A percentile compares a stretch with the other conserved stretches of the same genome.
Evolutionary conservation across 805 yeast species (phyloP).

Genomic region (Metschnikowia baotianmanensis): DNA sequence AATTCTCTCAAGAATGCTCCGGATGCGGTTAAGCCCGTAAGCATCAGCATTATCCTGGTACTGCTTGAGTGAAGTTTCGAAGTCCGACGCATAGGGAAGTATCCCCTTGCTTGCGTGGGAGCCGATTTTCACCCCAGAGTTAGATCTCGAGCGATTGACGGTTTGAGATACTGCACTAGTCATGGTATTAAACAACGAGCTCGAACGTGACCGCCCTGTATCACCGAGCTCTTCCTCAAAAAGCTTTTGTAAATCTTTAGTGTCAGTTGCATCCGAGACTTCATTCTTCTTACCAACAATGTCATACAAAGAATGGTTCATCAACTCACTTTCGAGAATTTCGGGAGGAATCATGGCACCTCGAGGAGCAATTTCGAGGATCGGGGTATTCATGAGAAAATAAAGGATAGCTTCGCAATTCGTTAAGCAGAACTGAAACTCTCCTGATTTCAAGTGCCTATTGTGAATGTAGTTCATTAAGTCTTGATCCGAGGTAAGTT

Average conservation of each 20-base stretch:
- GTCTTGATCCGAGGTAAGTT: constrained; percentile 30
- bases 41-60: constrained; percentile 12
- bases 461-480: constrained; percentile 27
- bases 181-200: constrained; percentile 38
- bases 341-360: constrained; percentile 11
- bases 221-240: constrained; percentile 14
- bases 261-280: not conserved
- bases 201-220: constrained; percentile 34
- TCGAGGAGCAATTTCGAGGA: constrained; percentile 26
- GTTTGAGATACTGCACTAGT: constrained; percentile 30
- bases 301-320: constrained; percentile 25
- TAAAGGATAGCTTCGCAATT: constrained; percentile 42
- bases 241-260: constrained; percentile 5
- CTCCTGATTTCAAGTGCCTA: constrained; percentile 37
- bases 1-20: constrained; percentile 35
- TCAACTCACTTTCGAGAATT: constrained; percentile 12
- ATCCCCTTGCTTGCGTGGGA: constrained; percentile 21
- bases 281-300: constrained; percentile 21
- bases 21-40: constrained; percentile 31
- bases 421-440: constrained; percentile 37
- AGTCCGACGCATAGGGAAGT: constrained; percentile 23
- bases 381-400: constrained; percentile 36
- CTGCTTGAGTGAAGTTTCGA: constrained; percentile 19
- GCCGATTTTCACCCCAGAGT: constrained; percentile 27
- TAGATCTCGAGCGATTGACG: constrained; percentile 30